Percentiles rank a stretch among this genome's conserved stretches.
Conservation (phyloP, 2,329 filamentous ascomycete species). For the Ophiostoma novo-ulmi region DNA sequence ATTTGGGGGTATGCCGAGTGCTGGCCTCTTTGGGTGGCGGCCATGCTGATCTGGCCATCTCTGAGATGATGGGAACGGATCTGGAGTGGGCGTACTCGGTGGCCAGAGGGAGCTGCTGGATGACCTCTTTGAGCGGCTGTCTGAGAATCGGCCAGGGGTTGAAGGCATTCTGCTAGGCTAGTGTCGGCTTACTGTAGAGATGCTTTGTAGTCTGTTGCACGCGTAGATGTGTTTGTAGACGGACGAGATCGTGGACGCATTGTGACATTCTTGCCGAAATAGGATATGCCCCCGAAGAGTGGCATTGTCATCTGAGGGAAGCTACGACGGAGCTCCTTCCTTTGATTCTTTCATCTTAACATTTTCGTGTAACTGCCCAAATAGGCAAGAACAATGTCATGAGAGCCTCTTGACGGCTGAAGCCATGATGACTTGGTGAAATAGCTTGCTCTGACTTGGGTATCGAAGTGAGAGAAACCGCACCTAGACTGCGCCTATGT, state of each 20-base stretch:
- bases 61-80: neutral
- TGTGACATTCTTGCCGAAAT: neutral
- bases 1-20: neutral
- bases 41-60: neutral
- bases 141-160: neutral
- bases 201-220: neutral
- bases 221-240: neutral
- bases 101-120: neutral
- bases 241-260: neutral
- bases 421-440: too few species aligned
- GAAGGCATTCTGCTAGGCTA: neutral
- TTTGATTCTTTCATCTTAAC: neutral
- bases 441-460: too few species aligned
- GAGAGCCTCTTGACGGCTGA: neutral
- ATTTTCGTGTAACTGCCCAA: neutral
- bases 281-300: neutral
- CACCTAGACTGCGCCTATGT: too few species aligned
- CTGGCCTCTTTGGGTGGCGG: neutral
- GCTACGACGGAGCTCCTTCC: conserved; percentile 2
- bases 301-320: neutral
- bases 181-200: conserved; percentile 7
- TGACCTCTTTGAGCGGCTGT: neutral
- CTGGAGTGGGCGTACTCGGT: neutral
- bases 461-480: too few species aligned
- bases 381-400: neutral